Conservation (phyloP, 2,329 filamentous ascomycete species). For the Talaromyces marneffei region DNA sequence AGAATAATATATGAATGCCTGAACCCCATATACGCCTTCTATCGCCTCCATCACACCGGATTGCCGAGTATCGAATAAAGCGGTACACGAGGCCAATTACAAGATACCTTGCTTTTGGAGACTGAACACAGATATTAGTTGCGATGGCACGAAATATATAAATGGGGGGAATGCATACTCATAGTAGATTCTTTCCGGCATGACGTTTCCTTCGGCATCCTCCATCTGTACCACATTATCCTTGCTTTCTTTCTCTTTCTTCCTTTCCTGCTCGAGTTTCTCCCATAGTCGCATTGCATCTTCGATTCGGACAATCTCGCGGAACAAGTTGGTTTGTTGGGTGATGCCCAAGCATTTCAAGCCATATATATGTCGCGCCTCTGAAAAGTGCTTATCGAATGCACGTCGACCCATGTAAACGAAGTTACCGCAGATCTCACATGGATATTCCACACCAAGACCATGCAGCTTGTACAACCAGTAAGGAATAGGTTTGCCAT, state of each 20-base stretch:
- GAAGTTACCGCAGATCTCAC: conserved; percentile 96
- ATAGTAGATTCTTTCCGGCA: conserved; percentile 97
- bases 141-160: neutral
- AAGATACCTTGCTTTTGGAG: conserved; percentile 85
- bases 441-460: conserved; percentile 86
- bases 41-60: neutral
- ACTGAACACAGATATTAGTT: conserved; percentile 31
- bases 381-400: conserved; percentile 98
- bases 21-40: conserved; percentile 1
- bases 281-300: conserved; percentile 87
- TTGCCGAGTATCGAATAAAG: neutral
- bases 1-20: neutral
- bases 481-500: conserved; percentile 97
- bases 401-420: conserved; percentile 97
- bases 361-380: conserved; percentile 86
- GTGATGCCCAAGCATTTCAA: conserved; percentile 91
- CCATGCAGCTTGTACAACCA: conserved; percentile 98
- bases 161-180: conserved; percentile 47
- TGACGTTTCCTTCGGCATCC: conserved; percentile 93
- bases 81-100: conserved; percentile 36
- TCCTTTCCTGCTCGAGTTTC: conserved; percentile 82
- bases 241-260: conserved; percentile 66
- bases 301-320: conserved; percentile 88
- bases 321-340: conserved; percentile 74
- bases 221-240: conserved; percentile 97